Evolutionary conservation across 2,329 filamentous ascomycete species (phyloP).

Genomic region (Aureobasidium subglaciale): DNA sequence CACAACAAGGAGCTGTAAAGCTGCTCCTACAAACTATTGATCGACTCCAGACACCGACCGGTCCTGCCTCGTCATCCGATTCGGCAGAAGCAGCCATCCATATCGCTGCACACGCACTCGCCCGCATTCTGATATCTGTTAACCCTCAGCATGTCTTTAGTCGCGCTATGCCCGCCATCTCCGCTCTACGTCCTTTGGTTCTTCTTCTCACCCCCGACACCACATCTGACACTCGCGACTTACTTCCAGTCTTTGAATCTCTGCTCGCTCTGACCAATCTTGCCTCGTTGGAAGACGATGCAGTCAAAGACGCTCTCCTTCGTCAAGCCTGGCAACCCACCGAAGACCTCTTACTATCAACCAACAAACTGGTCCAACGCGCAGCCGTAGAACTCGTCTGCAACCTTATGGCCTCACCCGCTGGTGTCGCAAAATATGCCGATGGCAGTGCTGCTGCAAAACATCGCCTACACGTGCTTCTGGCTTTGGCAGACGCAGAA

Average conservation of each 20-base stretch:
- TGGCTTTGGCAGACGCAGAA: slow-evolving; percentile 81
- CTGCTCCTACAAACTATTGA: slow-evolving; percentile 59
- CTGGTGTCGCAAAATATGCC: slow-evolving; percentile 62
- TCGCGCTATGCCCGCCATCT: slow-evolving; percentile 61
- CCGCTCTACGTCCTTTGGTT: slow-evolving; percentile 75
- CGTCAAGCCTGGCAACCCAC: slow-evolving; percentile 65
- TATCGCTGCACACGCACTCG: slow-evolving; percentile 25
- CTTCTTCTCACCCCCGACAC: slow-evolving; percentile 64
- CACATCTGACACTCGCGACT: slow-evolving; percentile 55
- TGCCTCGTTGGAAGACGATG: slow-evolving; percentile 62
- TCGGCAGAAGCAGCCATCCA: neutral
- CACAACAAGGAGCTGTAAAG: slow-evolving; percentile 89
- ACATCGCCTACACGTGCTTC: slow-evolving; percentile 71
- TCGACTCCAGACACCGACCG: slow-evolving; percentile 59
- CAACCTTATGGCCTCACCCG: slow-evolving; percentile 69
- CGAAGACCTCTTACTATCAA: slow-evolving; percentile 75
- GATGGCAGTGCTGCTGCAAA: slow-evolving; percentile 60
- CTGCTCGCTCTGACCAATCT: slow-evolving; percentile 91
- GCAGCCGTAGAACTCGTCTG: slow-evolving; percentile 85
- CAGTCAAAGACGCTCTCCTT: slow-evolving; percentile 61
- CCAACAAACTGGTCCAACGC: slow-evolving; percentile 68
- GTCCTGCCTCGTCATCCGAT: slow-evolving; percentile 70
- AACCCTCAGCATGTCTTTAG: slow-evolving; percentile 67
- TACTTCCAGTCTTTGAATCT: slow-evolving; percentile 83
- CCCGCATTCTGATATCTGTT: slow-evolving; percentile 69